Conservation (phyloP, 805 yeast species). For the Candida germanica region DNA sequence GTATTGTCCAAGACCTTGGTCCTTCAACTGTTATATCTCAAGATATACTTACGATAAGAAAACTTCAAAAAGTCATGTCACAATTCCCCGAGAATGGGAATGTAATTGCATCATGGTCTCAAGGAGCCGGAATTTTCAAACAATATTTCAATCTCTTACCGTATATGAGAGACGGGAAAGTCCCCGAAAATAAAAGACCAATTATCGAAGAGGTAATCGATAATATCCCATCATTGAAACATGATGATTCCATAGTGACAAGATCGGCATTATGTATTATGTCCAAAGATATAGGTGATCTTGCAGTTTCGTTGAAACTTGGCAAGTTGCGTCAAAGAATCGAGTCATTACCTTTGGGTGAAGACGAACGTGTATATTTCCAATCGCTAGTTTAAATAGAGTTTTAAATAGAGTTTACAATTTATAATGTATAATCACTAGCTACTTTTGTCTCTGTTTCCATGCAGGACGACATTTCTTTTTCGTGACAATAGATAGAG, state of each 20-base stretch:
- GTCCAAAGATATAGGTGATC: constrained; percentile 45
- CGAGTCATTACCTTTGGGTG: constrained; percentile 40
- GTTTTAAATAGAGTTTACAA: too few relatives aligned
- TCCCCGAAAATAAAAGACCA: neutral
- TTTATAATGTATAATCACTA: too few relatives aligned
- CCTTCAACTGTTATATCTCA: constrained; percentile 66
- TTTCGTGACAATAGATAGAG: too few relatives aligned
- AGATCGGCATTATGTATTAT: constrained; percentile 54
- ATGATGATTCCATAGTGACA: constrained; percentile 23
- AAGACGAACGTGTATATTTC: constrained; percentile 39
- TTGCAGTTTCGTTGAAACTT: constrained; percentile 26
- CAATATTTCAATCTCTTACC: constrained; percentile 40
- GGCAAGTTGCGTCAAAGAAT: constrained; percentile 14
- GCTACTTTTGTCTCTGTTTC: too few relatives aligned
- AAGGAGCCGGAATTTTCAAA: constrained; percentile 58
- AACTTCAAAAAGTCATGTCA: constrained; percentile 37
- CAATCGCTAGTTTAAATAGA: too few relatives aligned
- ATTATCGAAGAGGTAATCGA: constrained; percentile 40
- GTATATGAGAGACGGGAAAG: constrained; percentile 5
- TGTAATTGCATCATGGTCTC: constrained; percentile 47
- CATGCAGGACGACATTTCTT: too few relatives aligned
- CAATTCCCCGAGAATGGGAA: constrained; percentile 42
- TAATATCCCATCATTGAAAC: constrained; percentile 42
- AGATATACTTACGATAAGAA: constrained; percentile 26
- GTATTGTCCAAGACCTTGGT: constrained; percentile 58